Percentiles rank a stretch among this genome's conserved stretches.
Conservation (phyloP, 371 early-diverging fungal species). For the Nematocida sp. region DNA sequence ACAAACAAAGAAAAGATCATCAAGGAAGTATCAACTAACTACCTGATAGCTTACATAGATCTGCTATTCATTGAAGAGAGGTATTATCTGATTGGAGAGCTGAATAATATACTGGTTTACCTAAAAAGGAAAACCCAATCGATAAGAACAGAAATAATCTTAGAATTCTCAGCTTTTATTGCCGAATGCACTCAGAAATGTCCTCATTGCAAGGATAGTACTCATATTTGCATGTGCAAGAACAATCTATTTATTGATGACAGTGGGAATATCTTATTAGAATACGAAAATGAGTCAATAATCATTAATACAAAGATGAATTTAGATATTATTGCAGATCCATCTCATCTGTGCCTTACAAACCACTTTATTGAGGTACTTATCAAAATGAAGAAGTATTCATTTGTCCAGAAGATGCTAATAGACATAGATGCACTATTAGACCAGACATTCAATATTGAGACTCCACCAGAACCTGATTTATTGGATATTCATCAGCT, state of each 20-base stretch:
- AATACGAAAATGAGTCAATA: conserved; percentile 3
- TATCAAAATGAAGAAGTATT: conserved; percentile 25
- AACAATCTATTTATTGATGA: conserved; percentile 14
- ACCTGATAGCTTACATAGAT: conserved; percentile 38
- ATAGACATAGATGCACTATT: background rate
- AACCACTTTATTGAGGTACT: conserved; percentile 26
- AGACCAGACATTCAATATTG: background rate
- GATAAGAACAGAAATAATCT: conserved; percentile 16
- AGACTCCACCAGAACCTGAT: background rate
- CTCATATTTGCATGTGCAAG: conserved; percentile 21
- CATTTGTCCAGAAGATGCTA: conserved; percentile 5
- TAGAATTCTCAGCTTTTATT: conserved; percentile 10
- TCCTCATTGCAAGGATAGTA: background rate
- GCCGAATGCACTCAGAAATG: conserved; percentile 18
- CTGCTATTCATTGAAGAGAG: conserved; percentile 16
- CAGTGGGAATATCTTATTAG: conserved; percentile 14
- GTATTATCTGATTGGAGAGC: background rate
- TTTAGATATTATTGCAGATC: background rate
- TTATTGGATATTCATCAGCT: background rate
- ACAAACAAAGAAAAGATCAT: conserved; percentile 18
- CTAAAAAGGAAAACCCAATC: background rate
- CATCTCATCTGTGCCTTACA: conserved; percentile 16
- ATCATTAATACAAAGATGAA: conserved; percentile 7
- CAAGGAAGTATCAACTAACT: background rate
- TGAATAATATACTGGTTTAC: conserved; percentile 27